These are phyloP conservation scores for Aphanomyces euteiches DNA, from an alignment of 352 stramenopile species.

Conservation along the genomic window DNA sequence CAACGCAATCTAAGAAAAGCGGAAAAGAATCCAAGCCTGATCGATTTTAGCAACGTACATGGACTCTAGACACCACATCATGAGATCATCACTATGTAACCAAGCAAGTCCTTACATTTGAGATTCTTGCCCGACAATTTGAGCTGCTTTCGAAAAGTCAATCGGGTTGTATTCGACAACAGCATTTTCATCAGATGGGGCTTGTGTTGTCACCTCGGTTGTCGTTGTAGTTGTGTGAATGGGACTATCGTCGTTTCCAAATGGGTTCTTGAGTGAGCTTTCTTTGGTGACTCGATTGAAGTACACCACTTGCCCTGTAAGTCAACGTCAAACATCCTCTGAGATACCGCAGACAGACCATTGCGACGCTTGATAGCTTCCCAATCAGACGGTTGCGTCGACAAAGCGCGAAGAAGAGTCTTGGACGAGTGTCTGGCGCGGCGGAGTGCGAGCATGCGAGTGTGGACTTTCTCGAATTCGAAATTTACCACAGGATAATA, in stretches of 20 bases:
- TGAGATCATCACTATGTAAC: neutral
- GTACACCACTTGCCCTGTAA: slow-evolving; percentile 22
- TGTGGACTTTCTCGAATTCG: too few species aligned
- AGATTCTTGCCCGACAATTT: slow-evolving; percentile 78
- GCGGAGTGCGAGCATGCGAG: too few species aligned
- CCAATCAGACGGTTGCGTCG: slow-evolving; percentile 16
- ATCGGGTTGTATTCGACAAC: slow-evolving; percentile 62
- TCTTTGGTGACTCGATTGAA: slow-evolving; percentile 28
- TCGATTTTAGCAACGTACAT: slow-evolving; percentile 12
- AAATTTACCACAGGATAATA: too few species aligned
- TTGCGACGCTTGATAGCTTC: slow-evolving; percentile 24
- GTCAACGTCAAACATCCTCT: neutral
- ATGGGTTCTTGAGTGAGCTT: slow-evolving; percentile 26
- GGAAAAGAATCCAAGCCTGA: neutral
- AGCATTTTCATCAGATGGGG: slow-evolving; percentile 47
- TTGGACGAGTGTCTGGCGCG: too few species aligned
- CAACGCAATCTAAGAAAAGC: slow-evolving; percentile 65
- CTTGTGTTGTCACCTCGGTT: neutral
- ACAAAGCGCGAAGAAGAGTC: slow-evolving; percentile 3
- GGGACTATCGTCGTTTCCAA: neutral
- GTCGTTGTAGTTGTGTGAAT: neutral
- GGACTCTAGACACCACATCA: slow-evolving; percentile 4
- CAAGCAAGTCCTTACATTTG: slow-evolving; percentile 51
- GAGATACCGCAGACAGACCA: neutral
- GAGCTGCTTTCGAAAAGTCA: slow-evolving; percentile 73